These are phyloP conservation scores for Boletus coccyginus DNA, from an alignment of 768 basidiomycete genomes.

Conservation along the genomic window DNA sequence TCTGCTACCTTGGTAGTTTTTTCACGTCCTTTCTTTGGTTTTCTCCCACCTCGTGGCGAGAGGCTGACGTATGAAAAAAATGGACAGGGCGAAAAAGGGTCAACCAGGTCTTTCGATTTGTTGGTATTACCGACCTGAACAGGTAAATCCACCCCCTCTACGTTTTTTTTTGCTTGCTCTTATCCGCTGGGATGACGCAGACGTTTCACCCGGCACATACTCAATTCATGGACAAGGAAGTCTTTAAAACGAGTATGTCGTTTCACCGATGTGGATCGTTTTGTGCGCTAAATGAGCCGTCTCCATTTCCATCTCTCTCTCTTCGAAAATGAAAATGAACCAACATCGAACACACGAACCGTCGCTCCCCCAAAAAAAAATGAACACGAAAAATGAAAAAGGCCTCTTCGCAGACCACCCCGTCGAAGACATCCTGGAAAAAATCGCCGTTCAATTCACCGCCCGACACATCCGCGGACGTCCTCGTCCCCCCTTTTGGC, in stretches of 20 bases:
- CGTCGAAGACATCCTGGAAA: slow-evolving; percentile 87
- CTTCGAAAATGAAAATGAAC: background rate
- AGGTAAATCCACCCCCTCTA: slow-evolving; percentile 40
- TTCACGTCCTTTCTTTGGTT: background rate
- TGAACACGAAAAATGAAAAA: slow-evolving; percentile 6
- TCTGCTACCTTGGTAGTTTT: slow-evolving; percentile 6
- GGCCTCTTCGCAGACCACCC: slow-evolving; percentile 89
- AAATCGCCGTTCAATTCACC: slow-evolving; percentile 75
- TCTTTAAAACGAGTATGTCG: slow-evolving; percentile 83
- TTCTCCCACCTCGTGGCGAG: background rate
- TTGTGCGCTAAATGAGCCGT: slow-evolving; percentile 4
- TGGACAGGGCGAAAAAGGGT: slow-evolving; percentile 50
- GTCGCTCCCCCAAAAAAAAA: slow-evolving; percentile 9
- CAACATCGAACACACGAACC: slow-evolving; percentile 1
- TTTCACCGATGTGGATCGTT: slow-evolving; percentile 6
- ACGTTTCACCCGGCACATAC: slow-evolving; percentile 80
- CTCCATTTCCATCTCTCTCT: background rate
- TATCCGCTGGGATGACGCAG: slow-evolving; percentile 36
- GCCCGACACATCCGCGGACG: slow-evolving; percentile 81
- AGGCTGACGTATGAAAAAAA: slow-evolving; percentile 2
- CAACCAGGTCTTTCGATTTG: slow-evolving; percentile 77
- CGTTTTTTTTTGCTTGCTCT: slow-evolving; percentile 8
- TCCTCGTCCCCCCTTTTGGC: slow-evolving; percentile 81
- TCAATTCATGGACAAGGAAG: slow-evolving; percentile 87
- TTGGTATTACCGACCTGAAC: slow-evolving; percentile 92